Base-by-base conservation (phyloP, 108 stramenopile genomes). In the Conticribra guillardii region DNA sequence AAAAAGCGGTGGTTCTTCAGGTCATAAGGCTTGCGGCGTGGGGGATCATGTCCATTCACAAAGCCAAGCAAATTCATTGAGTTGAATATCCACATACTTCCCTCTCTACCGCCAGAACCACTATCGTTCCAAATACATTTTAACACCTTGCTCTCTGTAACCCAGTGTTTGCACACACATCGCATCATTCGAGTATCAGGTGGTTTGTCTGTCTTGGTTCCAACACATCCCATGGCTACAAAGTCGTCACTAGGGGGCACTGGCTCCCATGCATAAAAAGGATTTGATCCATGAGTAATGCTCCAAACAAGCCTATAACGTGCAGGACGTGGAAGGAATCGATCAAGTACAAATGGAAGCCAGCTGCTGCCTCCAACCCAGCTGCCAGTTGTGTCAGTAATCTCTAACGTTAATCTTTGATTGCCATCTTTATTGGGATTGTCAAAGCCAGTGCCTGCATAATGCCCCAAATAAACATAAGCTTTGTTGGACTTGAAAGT, bases 231-330 rank as follows among this genome's bases (percentile, higher is more conserved):
- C 33, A 99, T 77, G 4, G 97, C 96, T 2, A 97, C 96, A 79
- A 98, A 99, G 56, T 89, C 89, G 26, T 96, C 95, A 53, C 94
- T 91, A 2, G 98, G 98, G 28, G 98, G 96, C 2, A 98, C 89
- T 4, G 98, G 95, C 66, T 97, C 93, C 98, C 98, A 99, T 2
- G 91, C 92, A 72, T 94, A 98, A 58, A 99, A 92, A 19, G 89
- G 93, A 45, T 96, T 96, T 56, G 87, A 88, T 27, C 97, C 96
- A 58, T 91, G 89, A 26, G 94, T 93, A 14, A 93, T 75, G 66
- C 94, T 94, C 98, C 98, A 99, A 22, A 96, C 97, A 46, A 97
- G 85, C 14, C 96, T 87, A 82, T 93, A 99, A 16, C 95, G 87
- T 29, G 94, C 94, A 45, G 98, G 97, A 54, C 94, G 88, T 0